Conservation (phyloP, 139 green algal species). For the Chlorella sp. region DNA sequence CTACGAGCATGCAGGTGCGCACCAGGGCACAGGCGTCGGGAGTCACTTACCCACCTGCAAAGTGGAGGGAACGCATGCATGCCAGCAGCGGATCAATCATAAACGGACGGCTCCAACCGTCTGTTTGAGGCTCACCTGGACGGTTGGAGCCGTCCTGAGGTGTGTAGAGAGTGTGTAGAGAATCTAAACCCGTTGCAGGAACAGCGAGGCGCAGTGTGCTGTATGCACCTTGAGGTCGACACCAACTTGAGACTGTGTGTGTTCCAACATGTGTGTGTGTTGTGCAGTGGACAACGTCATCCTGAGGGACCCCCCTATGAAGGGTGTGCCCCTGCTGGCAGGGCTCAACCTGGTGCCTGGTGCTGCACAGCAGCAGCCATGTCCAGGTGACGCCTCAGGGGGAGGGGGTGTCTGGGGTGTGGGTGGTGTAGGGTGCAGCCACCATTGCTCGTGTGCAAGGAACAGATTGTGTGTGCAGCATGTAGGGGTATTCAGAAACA, state of each 20-base stretch:
- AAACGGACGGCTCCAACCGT: background rate
- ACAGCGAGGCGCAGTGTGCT: background rate
- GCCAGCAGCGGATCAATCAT: no score
- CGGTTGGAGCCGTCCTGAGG: background rate
- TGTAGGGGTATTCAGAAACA: no score
- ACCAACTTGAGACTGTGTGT: background rate
- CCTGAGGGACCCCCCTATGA: slow-evolving; percentile 44
- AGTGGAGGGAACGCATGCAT: no score
- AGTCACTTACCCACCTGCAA: no score
- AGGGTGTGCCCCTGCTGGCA: slow-evolving; percentile 21
- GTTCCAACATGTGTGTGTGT: slow-evolving; percentile 67
- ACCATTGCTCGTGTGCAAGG: no score
- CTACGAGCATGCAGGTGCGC: background rate
- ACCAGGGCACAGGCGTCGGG: no score
- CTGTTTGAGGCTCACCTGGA: background rate
- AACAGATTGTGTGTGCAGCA: no score
- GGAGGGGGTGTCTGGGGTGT: no score
- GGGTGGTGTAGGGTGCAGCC: no score
- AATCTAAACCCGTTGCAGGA: background rate
- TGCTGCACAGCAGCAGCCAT: slow-evolving; percentile 18
- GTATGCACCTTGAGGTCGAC: background rate
- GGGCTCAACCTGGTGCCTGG: slow-evolving; percentile 41
- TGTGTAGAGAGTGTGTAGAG: background rate
- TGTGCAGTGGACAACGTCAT: slow-evolving; percentile 77
- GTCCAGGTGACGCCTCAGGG: no score